Evolutionary conservation across 768 basidiomycete species (phyloP).

Genomic region (Naganishia vishniacii): DNA sequence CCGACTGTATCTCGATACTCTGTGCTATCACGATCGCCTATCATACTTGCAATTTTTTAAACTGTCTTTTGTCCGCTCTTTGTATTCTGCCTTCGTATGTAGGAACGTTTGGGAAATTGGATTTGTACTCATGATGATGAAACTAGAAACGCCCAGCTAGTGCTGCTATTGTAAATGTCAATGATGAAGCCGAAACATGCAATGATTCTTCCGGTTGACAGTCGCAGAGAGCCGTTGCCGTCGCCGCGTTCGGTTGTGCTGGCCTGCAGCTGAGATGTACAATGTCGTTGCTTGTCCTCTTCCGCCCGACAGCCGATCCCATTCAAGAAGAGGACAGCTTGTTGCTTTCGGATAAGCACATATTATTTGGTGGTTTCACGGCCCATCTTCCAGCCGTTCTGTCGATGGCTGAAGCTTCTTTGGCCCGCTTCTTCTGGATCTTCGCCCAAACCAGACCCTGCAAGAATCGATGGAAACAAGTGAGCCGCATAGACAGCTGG

Average conservation of each 20-base stretch:
- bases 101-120: background rate
- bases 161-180: background rate
- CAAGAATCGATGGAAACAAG: background rate
- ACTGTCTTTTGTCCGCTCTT: background rate
- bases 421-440: constrained; percentile 16
- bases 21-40: background rate
- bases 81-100: background rate
- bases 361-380: no score
- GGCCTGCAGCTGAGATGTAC: no score
- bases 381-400: background rate
- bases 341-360: no score
- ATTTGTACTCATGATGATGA: background rate
- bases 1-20: constrained; percentile 9
- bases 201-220: background rate
- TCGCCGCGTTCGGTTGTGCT: no score
- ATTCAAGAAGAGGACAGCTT: no score
- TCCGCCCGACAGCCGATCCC: background rate
- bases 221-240: no score
- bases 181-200: no score
- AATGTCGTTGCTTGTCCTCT: background rate
- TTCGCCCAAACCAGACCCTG: constrained; percentile 17
- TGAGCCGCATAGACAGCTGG: no score
- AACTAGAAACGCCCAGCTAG: background rate
- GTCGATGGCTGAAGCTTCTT: background rate
- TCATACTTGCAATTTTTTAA: no score